Evolutionary conservation across 164 flowering plant genomes (phyloP), one percentile per base, ranked within the genome.

Genomic region (Chimonanthus salicifolius): DNA sequence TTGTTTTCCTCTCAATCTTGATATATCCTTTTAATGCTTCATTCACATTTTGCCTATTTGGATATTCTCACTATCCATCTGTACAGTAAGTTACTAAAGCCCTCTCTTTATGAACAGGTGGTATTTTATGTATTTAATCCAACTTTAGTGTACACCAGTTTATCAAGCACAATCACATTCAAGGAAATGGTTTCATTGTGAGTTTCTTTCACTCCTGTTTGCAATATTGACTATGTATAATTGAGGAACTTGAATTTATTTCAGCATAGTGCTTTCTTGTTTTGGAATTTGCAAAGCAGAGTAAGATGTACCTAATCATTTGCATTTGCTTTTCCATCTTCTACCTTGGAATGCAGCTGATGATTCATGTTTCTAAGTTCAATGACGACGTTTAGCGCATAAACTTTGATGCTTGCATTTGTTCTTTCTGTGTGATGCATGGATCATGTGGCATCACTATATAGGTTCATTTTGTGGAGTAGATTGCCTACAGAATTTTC

Each of bases 121-220:
- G 90, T 87, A 3, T 92, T 89, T 72, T 90, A 69, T 79, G 91
- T 92, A 7, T 87, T 88, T 76, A 92, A 74, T 74, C 97, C 97
- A n/a, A 83, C 96, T 43, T 89, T 92, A 6, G 85, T 90, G 49
- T 46, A 71, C 6, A 71, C 81, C 80, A 85, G 85, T 70, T 82
- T 92, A 47, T 86, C 89, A 4, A 64, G 80, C 47, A 86, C 92
- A 63, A 78, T 92, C 47, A 92, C 97, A 50, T 77, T 49, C 62
- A 80, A 87, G 15, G 84, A 86, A 81, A 72, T 90, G 80, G 73
- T 77, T n/a, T 68, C 68, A 70, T 44, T 89, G 95, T 92, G 78
- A 88, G 94, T 80, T 68, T 47, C 73, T 72, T 67, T 49, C 47
- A 60, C 7, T 63, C 68, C 68, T 66, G 44, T 10, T 66, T 66